Percentiles rank a stretch among this genome's conserved stretches.
Conservation (phyloP, 495 filamentous ascomycete species). For the Clavariopsis aquatica region DNA sequence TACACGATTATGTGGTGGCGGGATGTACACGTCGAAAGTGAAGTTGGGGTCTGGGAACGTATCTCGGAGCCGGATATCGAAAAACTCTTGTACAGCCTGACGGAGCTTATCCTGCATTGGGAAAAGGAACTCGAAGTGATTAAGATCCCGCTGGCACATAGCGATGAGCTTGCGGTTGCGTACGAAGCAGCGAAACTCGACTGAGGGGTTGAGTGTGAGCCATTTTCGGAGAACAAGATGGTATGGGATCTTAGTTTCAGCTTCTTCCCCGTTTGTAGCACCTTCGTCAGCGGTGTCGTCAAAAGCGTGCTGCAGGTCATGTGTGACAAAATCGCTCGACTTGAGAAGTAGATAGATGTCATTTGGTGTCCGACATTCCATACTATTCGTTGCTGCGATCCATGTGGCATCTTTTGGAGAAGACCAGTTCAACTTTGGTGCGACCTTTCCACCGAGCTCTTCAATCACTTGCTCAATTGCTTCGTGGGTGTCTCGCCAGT, state of each 20-base stretch:
- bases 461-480: constrained; percentile 73
- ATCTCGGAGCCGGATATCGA: constrained; percentile 66
- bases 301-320: constrained; percentile 91
- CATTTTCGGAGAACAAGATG: constrained; percentile 80
- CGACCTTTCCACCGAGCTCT: constrained; percentile 76
- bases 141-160: constrained; percentile 85
- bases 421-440: constrained; percentile 97
- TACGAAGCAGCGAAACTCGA: constrained; percentile 96
- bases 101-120: constrained; percentile 63
- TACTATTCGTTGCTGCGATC: constrained; percentile 85
- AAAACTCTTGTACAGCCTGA: constrained; percentile 67
- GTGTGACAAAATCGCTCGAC: constrained; percentile 86
- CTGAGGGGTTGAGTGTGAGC: constrained; percentile 80
- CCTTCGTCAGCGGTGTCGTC: constrained; percentile 64
- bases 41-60: constrained; percentile 84
- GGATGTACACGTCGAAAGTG: constrained; percentile 88
- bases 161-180: constrained; percentile 74
- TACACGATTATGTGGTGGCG: constrained; percentile 71
- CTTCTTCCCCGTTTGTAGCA: neutral
- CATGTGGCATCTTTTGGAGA: constrained; percentile 95
- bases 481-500: constrained; percentile 72
- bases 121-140: constrained; percentile 82
- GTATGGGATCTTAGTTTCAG: constrained; percentile 55
- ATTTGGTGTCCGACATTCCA: constrained; percentile 81
- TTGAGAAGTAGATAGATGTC: constrained; percentile 95